Conservation (phyloP, 768 basidiomycete genomes). For the Gyrodon lividus region DNA sequence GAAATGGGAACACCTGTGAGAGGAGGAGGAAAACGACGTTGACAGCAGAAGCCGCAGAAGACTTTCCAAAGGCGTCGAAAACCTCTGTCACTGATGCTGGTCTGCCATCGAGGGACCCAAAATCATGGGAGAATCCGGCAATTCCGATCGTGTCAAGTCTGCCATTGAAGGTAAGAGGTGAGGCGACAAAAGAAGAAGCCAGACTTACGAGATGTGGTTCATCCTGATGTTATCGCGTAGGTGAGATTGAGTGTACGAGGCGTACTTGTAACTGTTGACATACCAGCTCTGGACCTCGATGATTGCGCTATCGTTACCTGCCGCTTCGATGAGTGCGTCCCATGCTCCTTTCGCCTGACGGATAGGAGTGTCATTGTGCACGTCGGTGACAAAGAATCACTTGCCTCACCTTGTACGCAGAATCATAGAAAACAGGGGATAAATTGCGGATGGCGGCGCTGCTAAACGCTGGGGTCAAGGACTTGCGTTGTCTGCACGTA, state of each 20-base stretch:
- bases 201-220: constrained; percentile 43
- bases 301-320: constrained; percentile 23
- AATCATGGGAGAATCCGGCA: constrained; percentile 46
- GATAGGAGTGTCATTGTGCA: not conserved
- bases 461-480: constrained; percentile 41
- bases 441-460: constrained; percentile 39
- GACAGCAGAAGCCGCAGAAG: constrained; percentile 11
- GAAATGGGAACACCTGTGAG: constrained; percentile 27
- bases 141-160: constrained; percentile 47
- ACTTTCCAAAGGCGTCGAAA: constrained; percentile 23
- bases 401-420: constrained; percentile 41
- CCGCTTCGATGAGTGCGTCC: constrained; percentile 29
- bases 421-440: constrained; percentile 39
- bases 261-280: not conserved
- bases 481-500: constrained; percentile 33
- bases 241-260: not conserved
- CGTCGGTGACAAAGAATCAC: not conserved
- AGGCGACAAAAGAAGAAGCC: not conserved
- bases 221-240: constrained; percentile 29
- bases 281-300: constrained; percentile 53
- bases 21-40: constrained; percentile 22
- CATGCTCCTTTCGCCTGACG: constrained; percentile 31
- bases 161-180: not conserved
- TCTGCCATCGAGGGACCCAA: constrained; percentile 41
- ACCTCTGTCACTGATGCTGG: constrained; percentile 20